Evolutionary conservation across 768 basidiomycete species (phyloP).

Genomic region (Boletus vermiculosoides): DNA sequence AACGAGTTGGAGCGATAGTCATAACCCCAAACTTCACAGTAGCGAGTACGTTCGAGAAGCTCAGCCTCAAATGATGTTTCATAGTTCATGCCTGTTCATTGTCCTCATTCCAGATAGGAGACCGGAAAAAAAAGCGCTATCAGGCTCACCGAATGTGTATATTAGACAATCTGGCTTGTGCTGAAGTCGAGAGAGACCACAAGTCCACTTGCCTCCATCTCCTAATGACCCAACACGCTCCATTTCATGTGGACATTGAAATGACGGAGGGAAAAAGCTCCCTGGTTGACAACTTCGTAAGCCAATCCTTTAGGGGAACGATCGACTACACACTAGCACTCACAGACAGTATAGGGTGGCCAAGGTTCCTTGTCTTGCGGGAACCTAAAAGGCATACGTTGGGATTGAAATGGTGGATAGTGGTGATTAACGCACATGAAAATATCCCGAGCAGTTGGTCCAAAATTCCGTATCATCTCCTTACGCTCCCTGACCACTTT

Average conservation of each 20-base stretch:
- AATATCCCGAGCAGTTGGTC: slow-evolving; percentile 49
- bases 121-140: not conserved
- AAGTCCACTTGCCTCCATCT: slow-evolving; percentile 72
- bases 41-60: slow-evolving; percentile 44
- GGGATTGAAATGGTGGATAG: slow-evolving; percentile 4
- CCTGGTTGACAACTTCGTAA: slow-evolving; percentile 25
- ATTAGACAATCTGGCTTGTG: slow-evolving; percentile 56
- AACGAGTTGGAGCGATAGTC: slow-evolving; percentile 44
- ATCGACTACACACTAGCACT: slow-evolving; percentile 20
- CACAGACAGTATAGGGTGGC: slow-evolving; percentile 59
- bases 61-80: slow-evolving; percentile 66
- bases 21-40: slow-evolving; percentile 62
- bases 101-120: not conserved
- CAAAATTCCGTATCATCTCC: slow-evolving; percentile 53
- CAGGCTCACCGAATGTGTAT: slow-evolving; percentile 55
- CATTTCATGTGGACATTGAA: slow-evolving; percentile 43
- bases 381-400: slow-evolving; percentile 39
- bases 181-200: slow-evolving; percentile 55
- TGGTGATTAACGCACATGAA: slow-evolving; percentile 30
- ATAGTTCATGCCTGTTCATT: slow-evolving; percentile 45
- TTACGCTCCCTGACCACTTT: slow-evolving; percentile 42
- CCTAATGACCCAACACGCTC: slow-evolving; percentile 50
- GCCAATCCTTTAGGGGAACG: not conserved
- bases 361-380: slow-evolving; percentile 51
- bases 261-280: slow-evolving; percentile 48